A percentile compares a stretch with the other conserved stretches of the same genome.
Conservation (phyloP, 768 basidiomycete genomes). For the Sporobolomyces pararoseus region DNA sequence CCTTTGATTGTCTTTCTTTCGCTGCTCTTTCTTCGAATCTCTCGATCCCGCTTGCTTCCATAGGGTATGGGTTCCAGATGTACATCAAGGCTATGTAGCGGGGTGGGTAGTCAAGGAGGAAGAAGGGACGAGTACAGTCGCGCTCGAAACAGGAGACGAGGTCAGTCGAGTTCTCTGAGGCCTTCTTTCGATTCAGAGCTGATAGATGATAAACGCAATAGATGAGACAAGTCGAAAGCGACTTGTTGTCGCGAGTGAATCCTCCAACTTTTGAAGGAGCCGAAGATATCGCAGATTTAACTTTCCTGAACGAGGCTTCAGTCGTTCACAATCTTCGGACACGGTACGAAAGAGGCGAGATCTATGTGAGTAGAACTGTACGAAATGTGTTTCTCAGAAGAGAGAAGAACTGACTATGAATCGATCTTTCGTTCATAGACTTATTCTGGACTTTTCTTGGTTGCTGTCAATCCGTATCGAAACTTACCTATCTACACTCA, state of each 20-base stretch:
- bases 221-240: slow-evolving; percentile 20
- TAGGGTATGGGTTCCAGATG: slow-evolving; percentile 94
- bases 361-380: slow-evolving; percentile 62
- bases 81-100: slow-evolving; percentile 84
- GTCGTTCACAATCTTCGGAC: slow-evolving; percentile 96
- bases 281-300: slow-evolving; percentile 95
- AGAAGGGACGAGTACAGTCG: slow-evolving; percentile 62
- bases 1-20: neutral
- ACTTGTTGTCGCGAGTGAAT: slow-evolving; percentile 42
- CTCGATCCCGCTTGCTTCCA: neutral
- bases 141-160: slow-evolving; percentile 54
- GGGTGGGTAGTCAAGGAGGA: slow-evolving; percentile 90
- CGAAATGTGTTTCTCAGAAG: too few species aligned
- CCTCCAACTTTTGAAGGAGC: slow-evolving; percentile 75
- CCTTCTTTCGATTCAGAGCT: too few species aligned
- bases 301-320: slow-evolving; percentile 95
- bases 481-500: slow-evolving; percentile 85
- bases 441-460: slow-evolving; percentile 92
- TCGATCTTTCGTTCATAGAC: slow-evolving; percentile 57
- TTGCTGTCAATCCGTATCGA: slow-evolving; percentile 97
- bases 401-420: neutral
- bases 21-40: neutral
- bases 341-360: slow-evolving; percentile 83
- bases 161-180: slow-evolving; percentile 3
- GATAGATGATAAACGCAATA: neutral